Evolutionary conservation across 2,329 filamentous ascomycete genomes (phyloP).

Genomic region (Rugonectria rugulosa): DNA sequence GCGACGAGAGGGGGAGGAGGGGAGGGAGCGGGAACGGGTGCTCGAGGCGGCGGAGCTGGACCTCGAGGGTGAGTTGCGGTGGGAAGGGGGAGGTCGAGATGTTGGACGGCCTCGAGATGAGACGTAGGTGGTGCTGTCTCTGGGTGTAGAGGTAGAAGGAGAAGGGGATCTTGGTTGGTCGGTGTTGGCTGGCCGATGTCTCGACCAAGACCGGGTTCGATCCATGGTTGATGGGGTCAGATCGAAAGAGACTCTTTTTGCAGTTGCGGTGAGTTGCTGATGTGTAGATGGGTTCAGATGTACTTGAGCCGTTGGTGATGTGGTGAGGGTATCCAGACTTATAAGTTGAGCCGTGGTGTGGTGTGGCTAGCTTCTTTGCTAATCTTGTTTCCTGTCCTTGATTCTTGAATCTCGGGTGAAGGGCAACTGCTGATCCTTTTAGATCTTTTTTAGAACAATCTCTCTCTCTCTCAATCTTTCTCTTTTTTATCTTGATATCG

Average conservation of each 20-base stretch:
- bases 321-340: background rate
- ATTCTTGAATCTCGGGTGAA: too few relatives aligned
- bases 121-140: constrained; percentile 22
- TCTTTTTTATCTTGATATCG: background rate
- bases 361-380: too few relatives aligned
- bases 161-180: constrained; percentile 19
- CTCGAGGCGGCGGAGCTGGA: constrained; percentile 34
- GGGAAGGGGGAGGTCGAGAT: constrained; percentile 17
- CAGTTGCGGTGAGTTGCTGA: background rate
- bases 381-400: too few relatives aligned
- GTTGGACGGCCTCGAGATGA: constrained; percentile 26
- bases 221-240: constrained; percentile 5
- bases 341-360: too few relatives aligned
- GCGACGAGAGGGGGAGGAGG: constrained; percentile 27
- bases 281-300: background rate
- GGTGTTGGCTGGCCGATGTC: constrained; percentile 27
- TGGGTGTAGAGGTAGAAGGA: constrained; percentile 17
- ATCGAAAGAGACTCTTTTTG: constrained; percentile 9
- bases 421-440: too few relatives aligned
- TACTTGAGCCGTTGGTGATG: background rate
- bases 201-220: constrained; percentile 28
- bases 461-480: background rate
- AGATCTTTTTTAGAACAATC: too few relatives aligned
- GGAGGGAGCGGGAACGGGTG: constrained; percentile 33
- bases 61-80: constrained; percentile 23